Evolutionary conservation across 148 eudicot genomes (phyloP).

Genomic region (Arbutus unedo): DNA sequence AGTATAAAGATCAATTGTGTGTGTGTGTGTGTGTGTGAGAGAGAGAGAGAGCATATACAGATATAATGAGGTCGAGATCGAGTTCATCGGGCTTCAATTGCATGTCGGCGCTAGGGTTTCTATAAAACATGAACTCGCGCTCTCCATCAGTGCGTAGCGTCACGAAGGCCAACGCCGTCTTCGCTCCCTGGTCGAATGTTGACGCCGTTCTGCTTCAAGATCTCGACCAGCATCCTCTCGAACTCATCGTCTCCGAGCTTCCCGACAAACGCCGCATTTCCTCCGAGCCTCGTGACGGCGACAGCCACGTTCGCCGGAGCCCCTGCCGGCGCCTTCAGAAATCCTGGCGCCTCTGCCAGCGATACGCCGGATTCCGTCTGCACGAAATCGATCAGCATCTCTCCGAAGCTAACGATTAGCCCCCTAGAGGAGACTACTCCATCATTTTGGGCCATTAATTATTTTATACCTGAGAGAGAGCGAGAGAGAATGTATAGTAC

Average conservation of each 20-base stretch:
- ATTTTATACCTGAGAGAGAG: neutral
- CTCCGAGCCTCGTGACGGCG: conserved; percentile 75
- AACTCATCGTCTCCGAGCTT: conserved; percentile 90
- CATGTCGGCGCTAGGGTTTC: conserved; percentile 93
- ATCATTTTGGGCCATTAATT: too few species aligned
- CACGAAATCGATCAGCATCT: conserved; percentile 87
- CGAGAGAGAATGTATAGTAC: neutral
- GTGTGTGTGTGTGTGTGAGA: neutral
- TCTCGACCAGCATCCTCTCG: conserved; percentile 73
- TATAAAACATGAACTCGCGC: conserved; percentile 83
- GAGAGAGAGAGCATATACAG: conserved; percentile 33
- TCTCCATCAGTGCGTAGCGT: conserved; percentile 70
- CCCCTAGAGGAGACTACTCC: conserved; percentile 4
- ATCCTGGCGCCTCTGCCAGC: conserved; percentile 79
- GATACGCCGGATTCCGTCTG: conserved; percentile 87
- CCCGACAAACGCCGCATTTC: conserved; percentile 68
- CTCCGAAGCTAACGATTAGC: conserved; percentile 68
- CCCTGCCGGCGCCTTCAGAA: conserved; percentile 81
- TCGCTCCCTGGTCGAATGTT: too few species aligned
- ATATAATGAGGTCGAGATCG: conserved; percentile 68
- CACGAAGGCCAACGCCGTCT: conserved; percentile 83
- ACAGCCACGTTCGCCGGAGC: conserved; percentile 93
- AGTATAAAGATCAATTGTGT: too few species aligned
- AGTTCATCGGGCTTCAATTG: conserved; percentile 68
- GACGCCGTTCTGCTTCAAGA: conserved; percentile 64